phyloP scores from a whole-genome alignment of 441 rosid genomes.

The Populus hybrid region DNA sequence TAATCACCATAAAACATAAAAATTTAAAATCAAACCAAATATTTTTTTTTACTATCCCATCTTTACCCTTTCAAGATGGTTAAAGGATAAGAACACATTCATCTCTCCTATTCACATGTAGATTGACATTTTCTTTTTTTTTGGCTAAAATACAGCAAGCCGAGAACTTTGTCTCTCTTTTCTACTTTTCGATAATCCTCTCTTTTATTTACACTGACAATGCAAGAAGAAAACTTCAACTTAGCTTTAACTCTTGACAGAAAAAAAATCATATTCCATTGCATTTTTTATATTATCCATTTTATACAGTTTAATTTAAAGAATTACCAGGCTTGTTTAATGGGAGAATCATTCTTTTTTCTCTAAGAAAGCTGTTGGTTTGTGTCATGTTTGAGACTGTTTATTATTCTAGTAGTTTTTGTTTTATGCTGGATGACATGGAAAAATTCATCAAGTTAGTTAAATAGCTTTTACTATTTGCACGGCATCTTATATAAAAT shows the following conservation, averaged over 20 bases:
- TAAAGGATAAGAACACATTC: too few species aligned
- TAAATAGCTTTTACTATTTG: not conserved
- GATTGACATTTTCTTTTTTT: too few species aligned
- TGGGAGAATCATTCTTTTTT: not conserved
- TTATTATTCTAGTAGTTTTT: not conserved
- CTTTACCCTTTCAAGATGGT: too few species aligned
- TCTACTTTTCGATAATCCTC: too few species aligned
- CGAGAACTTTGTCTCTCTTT: too few species aligned
- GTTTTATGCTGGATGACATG: not conserved
- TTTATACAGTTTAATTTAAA: too few species aligned
- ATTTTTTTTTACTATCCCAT: too few species aligned
- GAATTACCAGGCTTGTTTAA: not conserved
- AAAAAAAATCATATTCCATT: not conserved
- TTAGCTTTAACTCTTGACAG: not conserved
- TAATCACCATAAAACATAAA: too few species aligned
- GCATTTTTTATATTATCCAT: not conserved
- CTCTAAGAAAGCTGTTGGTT: not conserved
- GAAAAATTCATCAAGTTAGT: not conserved
- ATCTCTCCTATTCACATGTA: too few species aligned
- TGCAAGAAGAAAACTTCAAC: not conserved
- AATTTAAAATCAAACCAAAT: too few species aligned
- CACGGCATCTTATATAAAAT: too few species aligned
- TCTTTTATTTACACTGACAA: not conserved
- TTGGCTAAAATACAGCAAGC: too few species aligned
- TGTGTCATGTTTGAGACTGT: not conserved